Evolutionary conservation across 1,139 yeast genomes (phyloP).

Genomic region (Candida smagusa): DNA sequence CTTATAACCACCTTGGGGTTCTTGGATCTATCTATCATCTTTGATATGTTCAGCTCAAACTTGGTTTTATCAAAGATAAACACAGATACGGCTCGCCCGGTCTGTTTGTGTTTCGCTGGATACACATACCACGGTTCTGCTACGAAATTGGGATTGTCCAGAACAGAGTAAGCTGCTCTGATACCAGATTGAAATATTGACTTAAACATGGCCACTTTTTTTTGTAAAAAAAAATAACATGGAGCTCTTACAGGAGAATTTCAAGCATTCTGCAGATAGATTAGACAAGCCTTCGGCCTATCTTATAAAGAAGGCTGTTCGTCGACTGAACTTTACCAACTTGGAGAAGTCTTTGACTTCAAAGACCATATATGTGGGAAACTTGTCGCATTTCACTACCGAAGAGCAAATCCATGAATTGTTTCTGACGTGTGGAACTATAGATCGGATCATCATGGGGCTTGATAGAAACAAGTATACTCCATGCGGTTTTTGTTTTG

Average conservation of each 20-base stretch:
- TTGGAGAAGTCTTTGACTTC: constrained; percentile 62
- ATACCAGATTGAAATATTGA: constrained; percentile 60
- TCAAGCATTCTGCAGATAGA: constrained; percentile 54
- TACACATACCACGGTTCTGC: constrained; percentile 85
- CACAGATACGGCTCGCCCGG: constrained; percentile 66
- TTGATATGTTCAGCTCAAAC: constrained; percentile 51
- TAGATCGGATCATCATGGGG: constrained; percentile 86
- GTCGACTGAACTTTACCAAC: constrained; percentile 52
- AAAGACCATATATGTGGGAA: constrained; percentile 84
- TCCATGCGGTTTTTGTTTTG: constrained; percentile 95
- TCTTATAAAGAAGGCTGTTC: constrained; percentile 68
- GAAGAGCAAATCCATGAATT: constrained; percentile 91
- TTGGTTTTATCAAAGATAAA: constrained; percentile 84
- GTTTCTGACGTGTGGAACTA: constrained; percentile 74
- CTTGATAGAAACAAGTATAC: constrained; percentile 82
- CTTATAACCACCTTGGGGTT: constrained; percentile 37
- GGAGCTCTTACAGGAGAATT: constrained; percentile 58
- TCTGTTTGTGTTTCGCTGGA: constrained; percentile 66
- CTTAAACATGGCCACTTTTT: constrained; percentile 27
- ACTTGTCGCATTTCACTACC: constrained; percentile 77
- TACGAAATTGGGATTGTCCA: constrained; percentile 69
- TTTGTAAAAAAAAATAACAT: constrained; percentile 13
- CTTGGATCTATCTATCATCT: constrained; percentile 13
- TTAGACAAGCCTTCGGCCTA: constrained; percentile 78
- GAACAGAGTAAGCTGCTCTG: constrained; percentile 67